These are phyloP conservation scores for Trichoderma gamsii DNA, from an alignment of 495 filamentous ascomycete species.

Conservation along the genomic window DNA sequence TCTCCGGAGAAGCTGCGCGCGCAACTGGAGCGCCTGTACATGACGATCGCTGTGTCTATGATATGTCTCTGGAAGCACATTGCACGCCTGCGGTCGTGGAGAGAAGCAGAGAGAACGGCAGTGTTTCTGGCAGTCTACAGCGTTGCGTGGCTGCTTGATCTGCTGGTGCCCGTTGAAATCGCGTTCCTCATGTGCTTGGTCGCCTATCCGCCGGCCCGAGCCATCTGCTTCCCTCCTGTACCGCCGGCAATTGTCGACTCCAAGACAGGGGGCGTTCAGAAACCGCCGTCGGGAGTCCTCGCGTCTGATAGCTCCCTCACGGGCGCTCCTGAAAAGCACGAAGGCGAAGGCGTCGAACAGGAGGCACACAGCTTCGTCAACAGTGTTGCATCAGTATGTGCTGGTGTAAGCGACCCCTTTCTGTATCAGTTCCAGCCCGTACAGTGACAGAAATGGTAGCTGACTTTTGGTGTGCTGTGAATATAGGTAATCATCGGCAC, in stretches of 20 bases:
- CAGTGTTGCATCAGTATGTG: slow-evolving; percentile 53
- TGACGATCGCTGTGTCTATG: slow-evolving; percentile 66
- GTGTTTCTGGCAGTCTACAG: slow-evolving; percentile 68
- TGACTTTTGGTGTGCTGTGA: background rate
- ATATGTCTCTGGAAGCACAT: slow-evolving; percentile 66
- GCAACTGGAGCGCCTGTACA: slow-evolving; percentile 79
- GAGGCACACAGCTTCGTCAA: slow-evolving; percentile 79
- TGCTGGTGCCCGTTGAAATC: slow-evolving; percentile 59
- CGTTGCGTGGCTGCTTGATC: slow-evolving; percentile 66
- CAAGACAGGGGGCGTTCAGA: slow-evolving; percentile 59
- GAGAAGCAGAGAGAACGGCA: slow-evolving; percentile 61
- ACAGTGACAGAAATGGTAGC: background rate
- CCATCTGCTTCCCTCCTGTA: slow-evolving; percentile 66
- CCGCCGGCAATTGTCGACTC: slow-evolving; percentile 59
- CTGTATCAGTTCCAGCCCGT: background rate
- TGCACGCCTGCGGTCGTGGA: slow-evolving; percentile 72
- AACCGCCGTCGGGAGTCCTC: slow-evolving; percentile 61
- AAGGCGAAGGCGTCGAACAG: slow-evolving; percentile 80
- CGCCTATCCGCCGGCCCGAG: slow-evolving; percentile 56
- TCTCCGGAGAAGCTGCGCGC: slow-evolving; percentile 78
- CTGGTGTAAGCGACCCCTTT: background rate
- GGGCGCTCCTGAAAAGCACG: slow-evolving; percentile 75
- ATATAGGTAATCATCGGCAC: slow-evolving; percentile 59
- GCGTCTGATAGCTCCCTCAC: slow-evolving; percentile 75
- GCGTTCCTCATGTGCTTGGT: slow-evolving; percentile 58